A percentile compares a stretch with the other conserved stretches of the same genome.
These are phyloP conservation scores for Ophiostoma triangulosporum DNA, from an alignment of 2,329 filamentous ascomycete genomes.

Conservation along the genomic window DNA sequence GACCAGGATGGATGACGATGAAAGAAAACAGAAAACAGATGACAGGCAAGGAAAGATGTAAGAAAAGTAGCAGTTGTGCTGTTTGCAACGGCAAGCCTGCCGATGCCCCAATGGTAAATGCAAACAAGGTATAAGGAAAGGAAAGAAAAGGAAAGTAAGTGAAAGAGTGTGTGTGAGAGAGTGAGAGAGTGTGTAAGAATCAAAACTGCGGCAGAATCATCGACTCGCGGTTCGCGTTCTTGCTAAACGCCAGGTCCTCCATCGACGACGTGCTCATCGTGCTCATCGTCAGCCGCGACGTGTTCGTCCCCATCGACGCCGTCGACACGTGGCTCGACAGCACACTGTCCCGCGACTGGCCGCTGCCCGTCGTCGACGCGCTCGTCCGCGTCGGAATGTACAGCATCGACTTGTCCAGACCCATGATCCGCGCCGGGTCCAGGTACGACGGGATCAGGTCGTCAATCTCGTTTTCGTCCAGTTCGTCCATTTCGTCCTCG, in stretches of 20 bases:
- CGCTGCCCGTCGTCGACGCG: constrained; percentile 40
- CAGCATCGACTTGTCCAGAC: constrained; percentile 19
- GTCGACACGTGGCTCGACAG: constrained; percentile 40
- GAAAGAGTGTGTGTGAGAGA: neutral
- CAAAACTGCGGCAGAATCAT: neutral
- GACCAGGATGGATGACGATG: no score
- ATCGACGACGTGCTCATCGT: constrained; percentile 38
- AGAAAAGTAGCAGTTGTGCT: neutral
- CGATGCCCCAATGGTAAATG: neutral
- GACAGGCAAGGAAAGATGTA: neutral
- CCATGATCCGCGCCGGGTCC: constrained; percentile 13
- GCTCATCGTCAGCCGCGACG: constrained; percentile 29
- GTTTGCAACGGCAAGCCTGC: neutral
- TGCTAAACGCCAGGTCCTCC: constrained; percentile 18
- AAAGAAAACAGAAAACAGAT: neutral
- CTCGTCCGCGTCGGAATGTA: constrained; percentile 33
- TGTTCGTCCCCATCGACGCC: constrained; percentile 38
- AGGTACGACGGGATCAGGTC: constrained; percentile 5
- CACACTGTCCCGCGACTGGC: constrained; percentile 32
- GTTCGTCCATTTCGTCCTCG: constrained; percentile 7
- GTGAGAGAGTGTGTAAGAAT: neutral
- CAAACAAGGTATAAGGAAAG: neutral
- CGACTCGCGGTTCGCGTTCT: constrained; percentile 5
- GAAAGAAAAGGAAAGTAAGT: neutral
- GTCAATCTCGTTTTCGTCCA: constrained; percentile 8